Base-by-base conservation (phyloP, 768 basidiomycete genomes). In the Leucosporidium scottii region DNA sequence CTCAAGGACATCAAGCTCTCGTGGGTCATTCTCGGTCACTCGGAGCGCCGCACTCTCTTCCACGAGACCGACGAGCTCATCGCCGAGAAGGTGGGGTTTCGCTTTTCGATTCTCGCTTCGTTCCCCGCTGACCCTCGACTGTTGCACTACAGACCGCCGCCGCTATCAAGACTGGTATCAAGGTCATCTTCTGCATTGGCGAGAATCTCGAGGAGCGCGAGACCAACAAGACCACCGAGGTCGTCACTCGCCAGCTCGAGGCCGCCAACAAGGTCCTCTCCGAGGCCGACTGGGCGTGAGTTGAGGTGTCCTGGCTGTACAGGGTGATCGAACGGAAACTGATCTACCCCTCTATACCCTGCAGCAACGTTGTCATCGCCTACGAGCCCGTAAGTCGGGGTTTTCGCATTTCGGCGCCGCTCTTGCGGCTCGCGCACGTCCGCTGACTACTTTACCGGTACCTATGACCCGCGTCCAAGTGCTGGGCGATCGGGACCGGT, bases 401-500 rank as follows among this genome's bases (percentile, higher is more conserved):
- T 27, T 23, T n/a, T 28, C 18, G 9, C 59, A 44, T 5, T 34
- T 23, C 47, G 30, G 47, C 13, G 31, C 36, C 6, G 30, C 28
- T 56, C 17, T 12, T 10, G 7, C 28, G 15, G 55, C 13, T 12
- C 10, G 6, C 55, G 12, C 10, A 56, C 55, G 4, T 54, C 15
- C 13, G n/a, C n/a, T n/a, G n/a, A n/a, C n/a, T n/a, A n/a, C n/a
- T n/a, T n/a, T n/a, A n/a, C n/a, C n/a, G n/a, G n/a, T n/a, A n/a
- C n/a, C n/a, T n/a, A n/a, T n/a, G n/a, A n/a, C n/a, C n/a, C n/a
- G n/a, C n/a, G n/a, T n/a, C n/a, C n/a, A n/a, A n/a, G n/a, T n/a
- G n/a, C 23, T 98, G 96, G 94, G 94, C 96, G 44, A 98, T 98
- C 78, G 96, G 96, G 57, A 97, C 94, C 18, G 94, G 94, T 71